Evolutionary conservation across 306 rosid genomes (phyloP), one percentile per base, ranked within the genome.

Genomic region (Castanospermum australe): DNA sequence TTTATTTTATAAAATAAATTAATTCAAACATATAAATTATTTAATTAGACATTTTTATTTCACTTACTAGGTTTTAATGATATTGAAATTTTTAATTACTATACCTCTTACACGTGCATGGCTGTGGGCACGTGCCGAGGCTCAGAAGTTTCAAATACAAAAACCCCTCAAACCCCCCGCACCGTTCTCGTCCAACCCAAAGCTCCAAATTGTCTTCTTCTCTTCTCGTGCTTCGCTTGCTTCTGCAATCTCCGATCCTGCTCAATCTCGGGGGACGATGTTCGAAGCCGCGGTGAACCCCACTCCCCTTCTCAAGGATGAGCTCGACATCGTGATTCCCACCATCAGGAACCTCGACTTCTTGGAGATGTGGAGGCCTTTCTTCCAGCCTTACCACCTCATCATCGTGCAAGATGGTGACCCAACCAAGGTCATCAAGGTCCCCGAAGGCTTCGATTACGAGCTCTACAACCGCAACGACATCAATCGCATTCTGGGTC

Each of bases 321-420:
- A 93, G 44, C 77, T 93, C 0, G 98, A 93, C 84, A 93, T 93
- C 33, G 94, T 93, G 65, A 93, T 93, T 47, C 97, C 97, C 9
- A 93, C 97, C 0, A 93, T 91, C 71, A 80, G 97, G 62, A 93
- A 87, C 85, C 87, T 93, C 0, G 98, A 91, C 18, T 93, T 93
- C 86, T 71, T 93, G 39, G 94, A 93, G 77, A 81, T 14, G 88
- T 93, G 97, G 98, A 84, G 98, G 76, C 88, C 90, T 3, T 93
- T 88, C 80, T 91, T 93, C 10, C 69, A 91, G 62, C 85, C 80
- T 0, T 91, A 93, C 80, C 98, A 93, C n/a, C 81, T 93, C 2
- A 93, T 93, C 82, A 91, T 93, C 4, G 88, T 93, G n/a, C 98
- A 93, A 18, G 98, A 93, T 21, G 97, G 97, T 10, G 97, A 93